phyloP scores from a whole-genome alignment of 1,139 yeast genomes.

The Pneumocystis sp. region DNA sequence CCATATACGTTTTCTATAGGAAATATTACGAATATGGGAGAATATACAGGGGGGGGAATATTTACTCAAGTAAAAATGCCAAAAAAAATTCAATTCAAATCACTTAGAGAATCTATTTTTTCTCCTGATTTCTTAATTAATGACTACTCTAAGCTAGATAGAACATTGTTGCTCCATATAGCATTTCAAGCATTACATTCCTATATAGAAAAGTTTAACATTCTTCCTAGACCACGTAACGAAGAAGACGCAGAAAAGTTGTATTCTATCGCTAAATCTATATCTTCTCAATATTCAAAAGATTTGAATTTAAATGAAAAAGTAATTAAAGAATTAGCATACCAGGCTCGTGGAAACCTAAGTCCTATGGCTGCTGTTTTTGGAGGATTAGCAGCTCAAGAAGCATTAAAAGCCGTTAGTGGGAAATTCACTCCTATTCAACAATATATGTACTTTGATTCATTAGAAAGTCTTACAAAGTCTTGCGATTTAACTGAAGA shows the following conservation, averaged over 20 bases:
- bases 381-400: conserved; percentile 95
- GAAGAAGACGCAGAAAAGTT: conserved; percentile 61
- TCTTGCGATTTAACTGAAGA: conserved; percentile 49
- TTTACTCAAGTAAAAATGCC: conserved; percentile 91
- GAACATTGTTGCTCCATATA: conserved; percentile 76
- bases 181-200: conserved; percentile 83
- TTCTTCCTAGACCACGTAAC: conserved; percentile 63
- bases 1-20: conserved; percentile 80
- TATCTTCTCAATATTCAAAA: conserved; percentile 45
- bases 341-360: conserved; percentile 80
- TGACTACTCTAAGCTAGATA: conserved; percentile 87
- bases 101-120: conserved; percentile 47
- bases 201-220: conserved; percentile 45
- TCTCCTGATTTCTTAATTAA: conserved; percentile 70
- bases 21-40: conserved; percentile 28
- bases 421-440: conserved; percentile 85
- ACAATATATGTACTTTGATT: conserved; percentile 87
- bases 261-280: conserved; percentile 42
- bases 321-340: conserved; percentile 56
- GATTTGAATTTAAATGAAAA: conserved; percentile 47
- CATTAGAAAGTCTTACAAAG: conserved; percentile 75
- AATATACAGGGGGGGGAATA: conserved; percentile 69
- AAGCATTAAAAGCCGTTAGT: conserved; percentile 84
- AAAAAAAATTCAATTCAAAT: conserved; percentile 41
- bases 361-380: conserved; percentile 81